Conservation (phyloP, 805 yeast genomes). For the Teunomyces stri region DNA sequence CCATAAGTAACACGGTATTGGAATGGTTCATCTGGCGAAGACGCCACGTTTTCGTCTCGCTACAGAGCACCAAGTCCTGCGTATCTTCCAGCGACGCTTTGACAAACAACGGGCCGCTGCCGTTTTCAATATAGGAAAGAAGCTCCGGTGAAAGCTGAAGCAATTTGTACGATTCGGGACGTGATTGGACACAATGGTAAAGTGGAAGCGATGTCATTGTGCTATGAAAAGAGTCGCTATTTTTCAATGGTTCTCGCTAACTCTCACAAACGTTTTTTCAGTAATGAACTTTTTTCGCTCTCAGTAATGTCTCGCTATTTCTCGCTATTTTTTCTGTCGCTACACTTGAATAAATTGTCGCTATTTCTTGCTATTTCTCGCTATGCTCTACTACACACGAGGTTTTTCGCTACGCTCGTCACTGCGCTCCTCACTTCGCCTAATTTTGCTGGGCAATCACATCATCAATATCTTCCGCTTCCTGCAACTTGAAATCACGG, state of each 20-base stretch:
- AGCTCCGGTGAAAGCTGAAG: constrained; percentile 54
- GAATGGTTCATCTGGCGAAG: constrained; percentile 83
- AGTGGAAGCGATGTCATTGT: neutral
- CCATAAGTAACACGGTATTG: constrained; percentile 66
- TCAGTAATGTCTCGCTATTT: too few species aligned
- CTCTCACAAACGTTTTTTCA: too few species aligned
- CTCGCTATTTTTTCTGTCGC: too few species aligned
- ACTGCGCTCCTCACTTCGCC: neutral
- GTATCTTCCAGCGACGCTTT: constrained; percentile 30
- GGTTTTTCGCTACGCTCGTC: too few species aligned
- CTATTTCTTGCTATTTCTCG: too few species aligned
- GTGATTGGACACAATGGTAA: constrained; percentile 17
- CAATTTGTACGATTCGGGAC: constrained; percentile 41
- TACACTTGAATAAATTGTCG: too few species aligned
- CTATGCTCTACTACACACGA: too few species aligned
- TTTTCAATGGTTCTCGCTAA: too few species aligned
- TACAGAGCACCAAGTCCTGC: constrained; percentile 54
- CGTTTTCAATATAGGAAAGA: constrained; percentile 30
- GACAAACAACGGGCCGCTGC: constrained; percentile 27
- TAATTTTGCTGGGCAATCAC: constrained; percentile 66
- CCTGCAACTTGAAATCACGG: constrained; percentile 62
- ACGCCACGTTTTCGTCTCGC: constrained; percentile 56
- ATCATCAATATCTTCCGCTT: constrained; percentile 65
- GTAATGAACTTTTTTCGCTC: too few species aligned
- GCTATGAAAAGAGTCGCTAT: too few species aligned